These are phyloP conservation scores for Kluyveromyces marxianus DNA, from an alignment of 1,139 yeast species.

Conservation along the genomic window DNA sequence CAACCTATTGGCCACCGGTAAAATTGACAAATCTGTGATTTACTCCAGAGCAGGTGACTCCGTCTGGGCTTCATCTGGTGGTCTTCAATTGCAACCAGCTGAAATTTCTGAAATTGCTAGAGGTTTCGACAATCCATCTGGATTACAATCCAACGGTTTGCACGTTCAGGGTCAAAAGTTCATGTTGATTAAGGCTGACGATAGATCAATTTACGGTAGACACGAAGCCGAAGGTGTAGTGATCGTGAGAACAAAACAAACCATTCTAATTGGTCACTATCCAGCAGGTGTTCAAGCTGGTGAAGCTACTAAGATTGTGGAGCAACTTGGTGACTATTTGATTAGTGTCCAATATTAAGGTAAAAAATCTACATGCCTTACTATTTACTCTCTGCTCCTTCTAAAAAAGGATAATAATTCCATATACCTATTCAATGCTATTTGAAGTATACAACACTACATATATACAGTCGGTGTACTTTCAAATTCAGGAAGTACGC, in stretches of 20 bases:
- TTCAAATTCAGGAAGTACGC: no score
- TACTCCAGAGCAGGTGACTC: constrained; percentile 94
- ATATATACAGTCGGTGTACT: no score
- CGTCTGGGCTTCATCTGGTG: constrained; percentile 83
- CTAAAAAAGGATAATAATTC: no score
- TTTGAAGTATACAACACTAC: no score
- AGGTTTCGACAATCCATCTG: constrained; percentile 75
- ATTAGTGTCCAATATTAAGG: constrained; percentile 72
- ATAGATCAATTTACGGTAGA: constrained; percentile 90
- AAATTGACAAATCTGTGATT: constrained; percentile 85
- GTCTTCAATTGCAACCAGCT: constrained; percentile 55
- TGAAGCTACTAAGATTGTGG: constrained; percentile 90
- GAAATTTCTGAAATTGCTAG: constrained; percentile 70
- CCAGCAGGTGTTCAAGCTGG: constrained; percentile 88
- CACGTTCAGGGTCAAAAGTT: constrained; percentile 82
- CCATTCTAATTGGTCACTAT: constrained; percentile 89
- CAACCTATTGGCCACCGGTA: constrained; percentile 76
- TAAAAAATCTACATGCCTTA: not conserved
- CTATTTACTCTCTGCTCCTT: not conserved
- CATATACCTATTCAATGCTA: no score
- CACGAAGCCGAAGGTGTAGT: constrained; percentile 79
- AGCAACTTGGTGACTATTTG: constrained; percentile 90
- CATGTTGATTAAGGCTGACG: constrained; percentile 84
- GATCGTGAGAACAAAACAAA: constrained; percentile 89
- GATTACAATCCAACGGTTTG: constrained; percentile 77